A percentile compares a stretch with the other conserved stretches of the same genome.
Evolutionary conservation across 257 asterid genomes (phyloP).

Genomic region (Lantana camara): DNA sequence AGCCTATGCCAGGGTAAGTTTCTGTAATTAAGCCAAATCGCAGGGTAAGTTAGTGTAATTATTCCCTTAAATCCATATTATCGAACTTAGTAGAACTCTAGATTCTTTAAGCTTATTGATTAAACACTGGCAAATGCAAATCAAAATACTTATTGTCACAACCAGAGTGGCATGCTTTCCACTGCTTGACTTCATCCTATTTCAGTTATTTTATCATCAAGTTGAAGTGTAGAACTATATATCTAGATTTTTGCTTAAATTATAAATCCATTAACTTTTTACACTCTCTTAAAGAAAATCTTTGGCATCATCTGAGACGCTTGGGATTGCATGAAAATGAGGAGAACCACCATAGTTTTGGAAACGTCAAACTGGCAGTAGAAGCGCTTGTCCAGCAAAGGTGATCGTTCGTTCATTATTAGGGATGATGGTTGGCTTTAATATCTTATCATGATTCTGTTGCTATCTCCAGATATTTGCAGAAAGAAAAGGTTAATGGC

Average conservation of each 20-base stretch:
- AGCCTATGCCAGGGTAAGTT: too few species aligned
- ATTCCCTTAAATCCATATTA: too few species aligned
- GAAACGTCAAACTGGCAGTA: conserved; percentile 57
- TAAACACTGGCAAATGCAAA: too few species aligned
- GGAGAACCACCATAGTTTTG: conserved; percentile 70
- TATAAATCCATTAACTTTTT: conserved; percentile 2
- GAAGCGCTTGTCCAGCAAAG: conserved; percentile 92
- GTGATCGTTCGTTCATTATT: conserved; percentile 39
- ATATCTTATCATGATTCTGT: conserved; percentile 21
- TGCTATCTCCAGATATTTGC: conserved; percentile 62
- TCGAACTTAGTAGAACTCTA: too few species aligned
- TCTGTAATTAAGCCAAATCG: too few species aligned
- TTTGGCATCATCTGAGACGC: conserved; percentile 89
- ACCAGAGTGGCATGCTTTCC: too few species aligned
- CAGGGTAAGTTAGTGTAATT: too few species aligned
- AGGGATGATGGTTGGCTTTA: conserved; percentile 10
- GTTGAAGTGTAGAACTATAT: not conserved
- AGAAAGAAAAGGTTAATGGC: conserved; percentile 77
- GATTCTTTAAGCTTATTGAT: too few species aligned
- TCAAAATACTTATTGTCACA: too few species aligned
- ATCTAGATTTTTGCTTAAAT: not conserved
- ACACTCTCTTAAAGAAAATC: conserved; percentile 52
- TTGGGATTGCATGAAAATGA: conserved; percentile 76
- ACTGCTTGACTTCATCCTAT: too few species aligned
- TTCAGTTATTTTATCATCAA: too few species aligned